These are phyloP conservation scores for Sarocladiaceae sp. DNA, from an alignment of 2,329 filamentous ascomycete species.

Conservation along the genomic window DNA sequence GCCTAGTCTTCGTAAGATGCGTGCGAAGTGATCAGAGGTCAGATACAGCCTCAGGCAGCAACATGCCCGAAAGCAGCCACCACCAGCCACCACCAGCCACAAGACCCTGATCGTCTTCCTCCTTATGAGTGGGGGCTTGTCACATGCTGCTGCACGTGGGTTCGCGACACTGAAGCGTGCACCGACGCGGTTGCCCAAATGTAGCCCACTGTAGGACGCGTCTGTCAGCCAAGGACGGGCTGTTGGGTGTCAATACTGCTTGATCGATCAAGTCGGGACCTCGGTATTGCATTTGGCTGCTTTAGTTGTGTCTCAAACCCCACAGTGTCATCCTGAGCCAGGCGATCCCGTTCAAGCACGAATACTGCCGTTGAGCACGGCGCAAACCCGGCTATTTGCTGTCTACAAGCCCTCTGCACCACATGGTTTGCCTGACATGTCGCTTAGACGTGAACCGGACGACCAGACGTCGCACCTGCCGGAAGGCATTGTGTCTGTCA, in stretches of 20 bases:
- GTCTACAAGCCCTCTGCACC: no score
- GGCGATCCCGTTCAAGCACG: no score
- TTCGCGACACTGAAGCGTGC: neutral
- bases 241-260: no score
- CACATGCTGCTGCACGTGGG: slow-evolving; percentile 5
- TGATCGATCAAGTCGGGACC: no score
- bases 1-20: no score
- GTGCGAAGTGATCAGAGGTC: no score
- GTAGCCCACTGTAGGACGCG: neutral
- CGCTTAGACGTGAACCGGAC: no score
- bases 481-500: neutral
- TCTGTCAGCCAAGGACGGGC: neutral
- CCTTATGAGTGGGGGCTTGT: slow-evolving; percentile 1
- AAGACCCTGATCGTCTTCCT: slow-evolving; percentile 1
- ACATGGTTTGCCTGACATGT: no score
- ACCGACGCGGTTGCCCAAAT: neutral
- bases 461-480: no score
- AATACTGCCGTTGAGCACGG: no score
- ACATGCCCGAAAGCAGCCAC: slow-evolving; percentile 2
- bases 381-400: no score
- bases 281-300: no score
- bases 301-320: neutral
- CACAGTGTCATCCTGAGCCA: neutral
- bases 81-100: neutral
- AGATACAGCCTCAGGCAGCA: neutral